These are phyloP conservation scores for Picea mariana DNA, from an alignment of 83 land plant genomes.

Conservation along the genomic window DNA sequence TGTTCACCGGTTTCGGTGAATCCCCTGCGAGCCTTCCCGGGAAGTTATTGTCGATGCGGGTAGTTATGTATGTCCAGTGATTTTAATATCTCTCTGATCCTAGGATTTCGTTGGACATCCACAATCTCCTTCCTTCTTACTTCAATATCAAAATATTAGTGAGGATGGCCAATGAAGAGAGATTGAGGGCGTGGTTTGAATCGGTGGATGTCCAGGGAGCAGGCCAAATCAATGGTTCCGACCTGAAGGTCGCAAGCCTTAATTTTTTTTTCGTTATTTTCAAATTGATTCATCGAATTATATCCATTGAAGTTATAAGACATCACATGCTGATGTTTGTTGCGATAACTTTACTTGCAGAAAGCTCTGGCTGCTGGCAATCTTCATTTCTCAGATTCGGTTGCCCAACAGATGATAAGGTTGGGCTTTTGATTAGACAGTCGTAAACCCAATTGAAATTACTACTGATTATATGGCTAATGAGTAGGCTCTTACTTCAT, in stretches of 20 bases:
- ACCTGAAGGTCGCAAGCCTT: background rate
- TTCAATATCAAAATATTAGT: too few relatives aligned
- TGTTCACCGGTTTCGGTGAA: too few relatives aligned
- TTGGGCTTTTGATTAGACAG: background rate
- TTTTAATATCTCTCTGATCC: too few relatives aligned
- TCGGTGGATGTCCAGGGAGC: constrained; percentile 9
- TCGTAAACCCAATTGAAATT: too few relatives aligned
- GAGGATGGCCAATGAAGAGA: background rate
- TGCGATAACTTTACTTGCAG: background rate
- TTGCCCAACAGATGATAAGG: constrained; percentile 16
- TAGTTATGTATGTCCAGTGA: too few relatives aligned
- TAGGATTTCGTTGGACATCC: too few relatives aligned
- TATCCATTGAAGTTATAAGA: too few relatives aligned
- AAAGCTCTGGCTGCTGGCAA: constrained; percentile 9
- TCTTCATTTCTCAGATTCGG: constrained; percentile 5
- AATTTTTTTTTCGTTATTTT: background rate
- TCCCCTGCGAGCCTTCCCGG: too few relatives aligned
- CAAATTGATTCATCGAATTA: background rate
- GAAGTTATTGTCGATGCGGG: too few relatives aligned
- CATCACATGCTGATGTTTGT: background rate
- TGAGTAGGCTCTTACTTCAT: too few relatives aligned
- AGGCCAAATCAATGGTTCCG: background rate
- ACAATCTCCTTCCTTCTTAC: too few relatives aligned
- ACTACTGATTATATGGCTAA: too few relatives aligned
- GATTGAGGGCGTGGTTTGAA: constrained; percentile 6